Evolutionary conservation across 768 basidiomycete species (phyloP).

Genomic region (Boletus fagicola): DNA sequence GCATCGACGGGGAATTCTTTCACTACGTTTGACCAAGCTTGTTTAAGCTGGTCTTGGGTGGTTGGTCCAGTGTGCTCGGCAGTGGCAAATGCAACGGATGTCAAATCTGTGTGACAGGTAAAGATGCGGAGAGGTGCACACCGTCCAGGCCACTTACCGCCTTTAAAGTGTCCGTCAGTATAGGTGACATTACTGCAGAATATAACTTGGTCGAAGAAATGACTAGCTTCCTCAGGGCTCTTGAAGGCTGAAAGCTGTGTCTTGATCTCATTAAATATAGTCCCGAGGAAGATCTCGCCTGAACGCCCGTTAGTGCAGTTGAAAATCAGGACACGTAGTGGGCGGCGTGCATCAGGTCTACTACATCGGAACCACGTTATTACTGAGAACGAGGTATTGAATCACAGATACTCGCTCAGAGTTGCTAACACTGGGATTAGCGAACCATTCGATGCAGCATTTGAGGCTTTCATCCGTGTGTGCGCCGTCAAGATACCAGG

Average conservation of each 20-base stretch:
- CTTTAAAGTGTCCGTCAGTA: conserved; percentile 83
- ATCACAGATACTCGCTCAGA: conserved; percentile 23
- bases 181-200: conserved; percentile 99
- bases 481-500: conserved; percentile 95
- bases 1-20: conserved; percentile 58
- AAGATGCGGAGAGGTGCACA: conserved; percentile 1
- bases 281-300: conserved; percentile 64
- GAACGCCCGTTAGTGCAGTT: conserved; percentile 94
- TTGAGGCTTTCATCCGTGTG: conserved; percentile 90
- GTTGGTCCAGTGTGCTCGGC: conserved; percentile 64
- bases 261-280: conserved; percentile 53
- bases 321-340: conserved; percentile 73
- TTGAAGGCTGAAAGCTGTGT: conserved; percentile 44
- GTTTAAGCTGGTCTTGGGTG: conserved; percentile 72
- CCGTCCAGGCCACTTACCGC: conserved; percentile 52
- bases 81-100: conserved; percentile 61
- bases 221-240: conserved; percentile 36
- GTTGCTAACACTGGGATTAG: conserved; percentile 54
- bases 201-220: conserved; percentile 80
- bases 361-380: conserved; percentile 4
- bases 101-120: conserved; percentile 58
- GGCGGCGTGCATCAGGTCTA: conserved; percentile 20
- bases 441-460: conserved; percentile 89
- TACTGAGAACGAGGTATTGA: background rate
- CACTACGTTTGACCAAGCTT: conserved; percentile 66